Evolutionary conservation across 306 rosid species (phyloP).

Genomic region (Chamaecrista fasciculata): DNA sequence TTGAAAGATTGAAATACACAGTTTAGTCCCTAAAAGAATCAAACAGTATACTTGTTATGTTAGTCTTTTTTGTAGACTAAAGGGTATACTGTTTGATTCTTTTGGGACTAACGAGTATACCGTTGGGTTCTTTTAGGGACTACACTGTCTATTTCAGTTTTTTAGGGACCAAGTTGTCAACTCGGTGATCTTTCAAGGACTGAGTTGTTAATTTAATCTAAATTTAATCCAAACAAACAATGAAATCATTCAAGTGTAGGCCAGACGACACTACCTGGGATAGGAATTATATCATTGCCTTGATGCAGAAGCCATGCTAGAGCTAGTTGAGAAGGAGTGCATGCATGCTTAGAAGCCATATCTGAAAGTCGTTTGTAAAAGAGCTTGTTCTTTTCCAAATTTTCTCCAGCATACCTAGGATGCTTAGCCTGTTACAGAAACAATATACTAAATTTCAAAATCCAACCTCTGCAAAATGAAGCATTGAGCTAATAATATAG

Average conservation of each 20-base stretch:
- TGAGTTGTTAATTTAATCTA: neutral
- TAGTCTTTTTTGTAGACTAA: too few relatives aligned
- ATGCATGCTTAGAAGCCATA: slow-evolving; percentile 51
- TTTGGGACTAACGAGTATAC: too few relatives aligned
- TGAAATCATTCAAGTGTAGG: neutral
- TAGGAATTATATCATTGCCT: slow-evolving; percentile 60
- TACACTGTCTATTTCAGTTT: too few relatives aligned
- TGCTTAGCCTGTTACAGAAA: slow-evolving; percentile 41
- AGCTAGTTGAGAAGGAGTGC: slow-evolving; percentile 66
- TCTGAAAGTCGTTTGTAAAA: slow-evolving; percentile 44
- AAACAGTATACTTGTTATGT: too few relatives aligned
- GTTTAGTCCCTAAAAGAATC: too few relatives aligned
- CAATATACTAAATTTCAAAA: slow-evolving; percentile 15
- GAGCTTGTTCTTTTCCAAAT: slow-evolving; percentile 63
- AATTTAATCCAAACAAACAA: neutral
- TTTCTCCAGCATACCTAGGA: slow-evolving; percentile 66
- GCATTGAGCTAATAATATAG: neutral
- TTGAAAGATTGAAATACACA: too few relatives aligned
- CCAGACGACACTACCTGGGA: slow-evolving; percentile 58
- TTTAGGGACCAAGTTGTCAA: too few relatives aligned
- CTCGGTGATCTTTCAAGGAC: too few relatives aligned
- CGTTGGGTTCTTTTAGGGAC: too few relatives aligned
- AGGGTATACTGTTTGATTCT: too few relatives aligned
- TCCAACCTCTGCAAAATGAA: neutral
- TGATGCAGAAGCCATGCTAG: slow-evolving; percentile 75